phyloP scores from a whole-genome alignment of 129 eudicot species.

The Silybum marianum region DNA sequence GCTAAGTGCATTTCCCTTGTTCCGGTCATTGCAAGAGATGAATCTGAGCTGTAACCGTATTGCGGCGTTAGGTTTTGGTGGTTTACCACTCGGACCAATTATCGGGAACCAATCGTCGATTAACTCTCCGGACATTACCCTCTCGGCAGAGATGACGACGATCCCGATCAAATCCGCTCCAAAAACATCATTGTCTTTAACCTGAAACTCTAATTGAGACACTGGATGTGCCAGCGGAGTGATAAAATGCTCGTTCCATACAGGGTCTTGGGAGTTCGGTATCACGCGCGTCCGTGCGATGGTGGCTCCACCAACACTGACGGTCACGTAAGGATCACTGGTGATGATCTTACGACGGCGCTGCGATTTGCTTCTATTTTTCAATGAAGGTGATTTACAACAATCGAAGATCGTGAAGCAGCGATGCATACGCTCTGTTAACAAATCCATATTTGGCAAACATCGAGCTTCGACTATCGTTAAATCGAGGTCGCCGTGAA shows the following conservation, averaged over 20 bases:
- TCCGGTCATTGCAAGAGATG: conserved; percentile 37
- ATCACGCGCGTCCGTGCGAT: conserved; percentile 84
- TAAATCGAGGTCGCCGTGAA: conserved; percentile 85
- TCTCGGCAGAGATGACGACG: conserved; percentile 49
- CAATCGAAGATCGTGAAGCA: conserved; percentile 39
- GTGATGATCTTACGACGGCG: conserved; percentile 64
- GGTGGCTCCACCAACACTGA: conserved; percentile 68
- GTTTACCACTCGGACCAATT: conserved; percentile 56
- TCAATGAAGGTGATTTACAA: conserved; percentile 25
- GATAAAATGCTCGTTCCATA: conserved; percentile 65
- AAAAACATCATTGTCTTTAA: conserved; percentile 72
- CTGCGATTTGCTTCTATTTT: conserved; percentile 7
- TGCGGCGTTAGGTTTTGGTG: conserved; percentile 52
- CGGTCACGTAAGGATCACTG: conserved; percentile 91
- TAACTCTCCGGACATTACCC: conserved; percentile 50
- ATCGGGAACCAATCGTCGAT: conserved; percentile 76
- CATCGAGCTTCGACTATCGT: conserved; percentile 61
- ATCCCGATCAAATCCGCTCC: conserved; percentile 80
- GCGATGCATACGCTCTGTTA: conserved; percentile 65
- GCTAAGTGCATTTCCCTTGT: conserved; percentile 24
- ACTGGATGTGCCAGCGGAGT: conserved; percentile 80
- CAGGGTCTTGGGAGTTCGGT: conserved; percentile 62
- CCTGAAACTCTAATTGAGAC: conserved; percentile 62
- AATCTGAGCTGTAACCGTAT: conserved; percentile 50
- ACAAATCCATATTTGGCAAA: conserved; percentile 74